These are phyloP conservation scores for Ganoderma lucidum DNA, from an alignment of 1,284 basidiomycete genomes.

Conservation along the genomic window DNA sequence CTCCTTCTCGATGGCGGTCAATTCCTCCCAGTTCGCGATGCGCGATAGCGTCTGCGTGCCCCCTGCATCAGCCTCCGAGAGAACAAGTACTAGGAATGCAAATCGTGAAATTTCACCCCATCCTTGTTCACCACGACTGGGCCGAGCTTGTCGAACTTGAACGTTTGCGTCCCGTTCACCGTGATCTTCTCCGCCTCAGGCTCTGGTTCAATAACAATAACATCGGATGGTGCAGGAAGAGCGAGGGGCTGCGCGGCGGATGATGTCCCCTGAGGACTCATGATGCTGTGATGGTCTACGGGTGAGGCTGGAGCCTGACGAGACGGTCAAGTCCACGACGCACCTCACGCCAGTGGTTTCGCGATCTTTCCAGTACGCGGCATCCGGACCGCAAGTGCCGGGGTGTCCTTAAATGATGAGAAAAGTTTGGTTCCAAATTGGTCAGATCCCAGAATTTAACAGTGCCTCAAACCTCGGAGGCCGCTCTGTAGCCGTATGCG, in stretches of 20 bases:
- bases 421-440: too few species aligned
- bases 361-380: background rate
- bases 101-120: slow-evolving; percentile 48
- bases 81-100: background rate
- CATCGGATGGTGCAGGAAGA: slow-evolving; percentile 26
- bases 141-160: slow-evolving; percentile 58
- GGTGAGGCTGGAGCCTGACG: background rate
- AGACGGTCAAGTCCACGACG: background rate
- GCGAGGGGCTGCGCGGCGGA: slow-evolving; percentile 14
- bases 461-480: too few species aligned
- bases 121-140: slow-evolving; percentile 66
- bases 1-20: slow-evolving; percentile 58
- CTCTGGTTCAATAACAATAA: background rate
- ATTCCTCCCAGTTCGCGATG: slow-evolving; percentile 61
- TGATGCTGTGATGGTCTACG: background rate
- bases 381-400: background rate
- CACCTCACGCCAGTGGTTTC: background rate
- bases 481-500: too few species aligned
- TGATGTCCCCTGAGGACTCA: background rate
- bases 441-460: too few species aligned
- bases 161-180: slow-evolving; percentile 32
- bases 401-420: too few species aligned
- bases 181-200: slow-evolving; percentile 21
- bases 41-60: slow-evolving; percentile 55
- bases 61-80: background rate